Evolutionary conservation across 1,139 yeast genomes (phyloP).

Genomic region (Diutina siamensis): DNA sequence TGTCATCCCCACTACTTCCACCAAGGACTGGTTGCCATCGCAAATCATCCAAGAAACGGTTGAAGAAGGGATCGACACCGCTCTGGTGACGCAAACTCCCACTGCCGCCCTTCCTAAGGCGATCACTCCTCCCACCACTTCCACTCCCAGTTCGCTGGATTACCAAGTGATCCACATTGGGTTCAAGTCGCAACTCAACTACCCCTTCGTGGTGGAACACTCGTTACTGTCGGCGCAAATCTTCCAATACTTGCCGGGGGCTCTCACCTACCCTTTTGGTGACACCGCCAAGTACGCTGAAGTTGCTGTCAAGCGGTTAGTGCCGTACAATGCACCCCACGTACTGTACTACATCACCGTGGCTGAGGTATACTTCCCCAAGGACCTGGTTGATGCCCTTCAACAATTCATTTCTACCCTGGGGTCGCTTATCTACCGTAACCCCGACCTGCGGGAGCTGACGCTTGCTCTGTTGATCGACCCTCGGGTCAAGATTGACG

Average conservation of each 20-base stretch:
- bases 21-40: conserved; percentile 40
- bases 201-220: conserved; percentile 58
- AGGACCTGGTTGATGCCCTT: conserved; percentile 31
- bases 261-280: conserved; percentile 40
- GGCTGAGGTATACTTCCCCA: conserved; percentile 67
- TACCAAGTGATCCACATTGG: conserved; percentile 56
- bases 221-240: conserved; percentile 67
- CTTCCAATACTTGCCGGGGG: conserved; percentile 55
- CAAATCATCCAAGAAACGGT: conserved; percentile 26
- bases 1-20: conserved; percentile 8
- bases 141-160: conserved; percentile 30
- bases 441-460: conserved; percentile 32
- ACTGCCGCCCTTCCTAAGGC: conserved; percentile 46
- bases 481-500: conserved; percentile 26
- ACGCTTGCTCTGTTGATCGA: conserved; percentile 50
- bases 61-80: conserved; percentile 19
- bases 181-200: conserved; percentile 56
- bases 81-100: conserved; percentile 22
- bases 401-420: conserved; percentile 30
- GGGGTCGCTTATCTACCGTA: conserved; percentile 38
- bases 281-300: conserved; percentile 19
- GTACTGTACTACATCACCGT: conserved; percentile 54
- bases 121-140: conserved; percentile 41
- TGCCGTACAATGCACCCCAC: conserved; percentile 49
- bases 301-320: conserved; percentile 46